phyloP scores from a whole-genome alignment of 495 filamentous ascomycete species.

The Talaromyces thailandensis region DNA sequence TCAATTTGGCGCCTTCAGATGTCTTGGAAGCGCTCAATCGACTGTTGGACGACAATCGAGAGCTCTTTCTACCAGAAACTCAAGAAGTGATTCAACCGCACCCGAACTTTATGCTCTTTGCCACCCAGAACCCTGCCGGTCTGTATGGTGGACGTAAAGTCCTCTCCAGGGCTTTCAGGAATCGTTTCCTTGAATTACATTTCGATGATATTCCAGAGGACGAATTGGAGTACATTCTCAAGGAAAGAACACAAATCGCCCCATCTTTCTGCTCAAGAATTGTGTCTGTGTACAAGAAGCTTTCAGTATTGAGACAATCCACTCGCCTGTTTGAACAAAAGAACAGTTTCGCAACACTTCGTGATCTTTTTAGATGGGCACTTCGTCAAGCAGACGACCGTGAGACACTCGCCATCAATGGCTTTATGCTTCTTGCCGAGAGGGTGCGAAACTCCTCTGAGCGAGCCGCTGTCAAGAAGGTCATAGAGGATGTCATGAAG shows the following conservation, averaged over 20 bases:
- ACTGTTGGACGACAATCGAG: conserved; percentile 93
- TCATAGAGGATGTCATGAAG: conserved; percentile 91
- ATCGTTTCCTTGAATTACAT: conserved; percentile 93
- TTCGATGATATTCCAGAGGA: conserved; percentile 97
- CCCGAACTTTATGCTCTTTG: conserved; percentile 94
- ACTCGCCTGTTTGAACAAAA: conserved; percentile 92
- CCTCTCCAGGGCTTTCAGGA: conserved; percentile 88
- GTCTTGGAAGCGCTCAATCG: conserved; percentile 93
- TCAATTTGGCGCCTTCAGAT: conserved; percentile 94
- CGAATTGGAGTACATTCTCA: conserved; percentile 87
- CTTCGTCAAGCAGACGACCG: conserved; percentile 72
- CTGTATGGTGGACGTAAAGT: conserved; percentile 92
- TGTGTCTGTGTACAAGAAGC: conserved; percentile 86
- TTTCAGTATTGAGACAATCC: conserved; percentile 81
- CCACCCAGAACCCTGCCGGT: conserved; percentile 96
- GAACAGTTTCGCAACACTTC: conserved; percentile 90
- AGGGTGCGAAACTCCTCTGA: conserved; percentile 89
- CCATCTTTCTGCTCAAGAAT: conserved; percentile 87
- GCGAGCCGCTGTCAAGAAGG: conserved; percentile 67
- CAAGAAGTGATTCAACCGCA: conserved; percentile 89
- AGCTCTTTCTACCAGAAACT: conserved; percentile 93
- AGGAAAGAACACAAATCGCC: conserved; percentile 77
- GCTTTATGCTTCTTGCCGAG: conserved; percentile 92
- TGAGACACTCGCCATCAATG: conserved; percentile 83
- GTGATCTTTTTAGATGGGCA: conserved; percentile 98